A percentile compares a stretch with the other conserved stretches of the same genome.
These are phyloP conservation scores for Phlyctochytrium arcticum DNA, from an alignment of 192 early-diverging fungal species.

Conservation along the genomic window DNA sequence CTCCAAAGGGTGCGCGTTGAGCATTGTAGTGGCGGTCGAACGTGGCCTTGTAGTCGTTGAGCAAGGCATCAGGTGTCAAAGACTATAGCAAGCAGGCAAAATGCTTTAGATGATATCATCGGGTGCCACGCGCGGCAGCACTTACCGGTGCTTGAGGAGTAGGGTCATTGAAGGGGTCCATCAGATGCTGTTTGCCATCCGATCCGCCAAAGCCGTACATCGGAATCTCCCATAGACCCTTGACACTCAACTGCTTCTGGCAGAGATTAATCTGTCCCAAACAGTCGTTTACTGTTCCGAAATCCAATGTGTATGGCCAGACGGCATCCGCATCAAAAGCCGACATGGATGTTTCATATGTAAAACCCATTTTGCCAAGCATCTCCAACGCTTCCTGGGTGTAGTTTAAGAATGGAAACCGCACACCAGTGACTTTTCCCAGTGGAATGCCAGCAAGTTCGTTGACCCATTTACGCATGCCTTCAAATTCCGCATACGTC, in stretches of 20 bases:
- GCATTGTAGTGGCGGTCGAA: slow-evolving; percentile 33
- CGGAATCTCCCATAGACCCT: slow-evolving; percentile 37
- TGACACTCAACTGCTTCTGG: slow-evolving; percentile 12
- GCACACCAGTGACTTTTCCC: slow-evolving; percentile 27
- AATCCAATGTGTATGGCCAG: slow-evolving; percentile 43
- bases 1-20: slow-evolving; percentile 31
- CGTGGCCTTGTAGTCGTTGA: not conserved
- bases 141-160: not conserved
- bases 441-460: slow-evolving; percentile 24
- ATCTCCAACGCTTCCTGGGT: slow-evolving; percentile 2
- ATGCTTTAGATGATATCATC: too few relatives aligned
- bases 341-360: slow-evolving; percentile 31
- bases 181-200: slow-evolving; percentile 11
- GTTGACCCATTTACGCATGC: slow-evolving; percentile 24
- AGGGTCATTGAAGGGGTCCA: slow-evolving; percentile 38
- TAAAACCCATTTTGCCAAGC: slow-evolving; percentile 29
- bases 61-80: not conserved
- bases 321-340: slow-evolving; percentile 1
- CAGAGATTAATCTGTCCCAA: slow-evolving; percentile 9
- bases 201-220: slow-evolving; percentile 14
- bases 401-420: slow-evolving; percentile 35
- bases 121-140: too few relatives aligned
- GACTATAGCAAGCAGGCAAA: not conserved
- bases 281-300: slow-evolving; percentile 31
- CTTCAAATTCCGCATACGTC: slow-evolving; percentile 27